phyloP scores from a whole-genome alignment of 768 basidiomycete genomes.

The Mycena rebaudengoi region DNA sequence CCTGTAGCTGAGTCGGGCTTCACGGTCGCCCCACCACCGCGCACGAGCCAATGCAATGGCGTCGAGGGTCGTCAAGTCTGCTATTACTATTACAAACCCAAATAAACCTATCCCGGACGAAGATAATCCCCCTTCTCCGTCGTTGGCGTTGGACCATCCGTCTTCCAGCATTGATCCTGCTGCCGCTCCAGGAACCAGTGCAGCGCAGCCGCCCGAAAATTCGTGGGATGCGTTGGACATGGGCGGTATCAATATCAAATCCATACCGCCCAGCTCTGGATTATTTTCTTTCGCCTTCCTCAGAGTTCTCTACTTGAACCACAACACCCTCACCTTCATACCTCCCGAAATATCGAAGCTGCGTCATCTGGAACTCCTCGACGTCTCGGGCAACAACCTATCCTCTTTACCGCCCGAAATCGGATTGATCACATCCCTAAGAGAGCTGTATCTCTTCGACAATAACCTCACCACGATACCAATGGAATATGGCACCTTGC shows the following conservation, averaged over 20 bases:
- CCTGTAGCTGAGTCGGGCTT: slow-evolving; percentile 71
- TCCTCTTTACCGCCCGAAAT: slow-evolving; percentile 82
- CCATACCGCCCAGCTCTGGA: slow-evolving; percentile 78
- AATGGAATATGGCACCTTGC: slow-evolving; percentile 86
- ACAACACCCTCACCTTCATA: slow-evolving; percentile 82
- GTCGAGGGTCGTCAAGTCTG: slow-evolving; percentile 86
- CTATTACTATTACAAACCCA: slow-evolving; percentile 93
- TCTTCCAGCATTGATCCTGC: slow-evolving; percentile 82
- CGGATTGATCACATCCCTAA: slow-evolving; percentile 88
- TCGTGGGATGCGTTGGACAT: slow-evolving; percentile 94
- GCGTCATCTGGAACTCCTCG: slow-evolving; percentile 87
- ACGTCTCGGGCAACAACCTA: slow-evolving; percentile 90
- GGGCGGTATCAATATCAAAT: slow-evolving; percentile 95
- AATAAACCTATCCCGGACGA: slow-evolving; percentile 67
- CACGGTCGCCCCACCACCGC: slow-evolving; percentile 91
- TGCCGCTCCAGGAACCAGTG: slow-evolving; percentile 65
- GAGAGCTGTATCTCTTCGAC: slow-evolving; percentile 95
- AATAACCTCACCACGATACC: slow-evolving; percentile 91
- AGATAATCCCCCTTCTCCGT: slow-evolving; percentile 39
- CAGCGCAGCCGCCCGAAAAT: slow-evolving; percentile 72
- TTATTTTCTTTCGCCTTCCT: slow-evolving; percentile 92
- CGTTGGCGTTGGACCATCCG: slow-evolving; percentile 61
- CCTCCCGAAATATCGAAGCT: slow-evolving; percentile 87
- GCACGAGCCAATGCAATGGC: slow-evolving; percentile 96
- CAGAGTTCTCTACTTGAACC: slow-evolving; percentile 94